A percentile compares a stretch with the other conserved stretches of the same genome.
Conservation (phyloP, 371 early-diverging fungal genomes). For the Apophysomyces elegans region DNA sequence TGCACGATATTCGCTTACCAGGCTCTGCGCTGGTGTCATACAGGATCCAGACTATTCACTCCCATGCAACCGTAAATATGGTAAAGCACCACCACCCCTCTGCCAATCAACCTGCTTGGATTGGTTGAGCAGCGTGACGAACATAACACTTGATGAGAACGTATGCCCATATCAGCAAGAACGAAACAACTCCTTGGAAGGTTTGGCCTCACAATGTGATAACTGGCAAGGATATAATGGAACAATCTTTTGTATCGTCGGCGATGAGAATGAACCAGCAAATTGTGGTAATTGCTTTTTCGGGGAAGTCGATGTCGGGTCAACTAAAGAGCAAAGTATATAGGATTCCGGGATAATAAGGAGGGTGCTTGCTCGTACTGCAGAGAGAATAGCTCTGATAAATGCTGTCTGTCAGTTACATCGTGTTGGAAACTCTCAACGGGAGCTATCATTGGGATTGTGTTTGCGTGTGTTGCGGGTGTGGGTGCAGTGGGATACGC, state of each 20-base stretch:
- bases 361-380: slow-evolving; percentile 33
- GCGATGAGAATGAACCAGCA: slow-evolving; percentile 47
- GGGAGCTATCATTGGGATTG: slow-evolving; percentile 39
- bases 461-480: slow-evolving; percentile 21
- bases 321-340: slow-evolving; percentile 5
- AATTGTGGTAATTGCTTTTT: slow-evolving; percentile 37
- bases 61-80: slow-evolving; percentile 31
- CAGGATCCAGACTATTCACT: slow-evolving; percentile 30
- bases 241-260: slow-evolving; percentile 31
- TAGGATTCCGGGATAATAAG: slow-evolving; percentile 31
- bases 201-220: slow-evolving; percentile 25
- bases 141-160: slow-evolving; percentile 20
- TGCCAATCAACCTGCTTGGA: slow-evolving; percentile 36
- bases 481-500: slow-evolving; percentile 10
- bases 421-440: slow-evolving; percentile 20
- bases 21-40: slow-evolving; percentile 34
- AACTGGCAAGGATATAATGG: slow-evolving; percentile 39
- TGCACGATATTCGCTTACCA: slow-evolving; percentile 42
- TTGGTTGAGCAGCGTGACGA: slow-evolving; percentile 30
- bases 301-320: background rate
- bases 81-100: slow-evolving; percentile 30
- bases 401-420: slow-evolving; percentile 27
- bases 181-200: slow-evolving; percentile 17
- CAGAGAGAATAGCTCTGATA: slow-evolving; percentile 19
- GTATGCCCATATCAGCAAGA: slow-evolving; percentile 22